Conservation (phyloP, 164 flowering plant species). For the Echeveria elegans region DNA sequence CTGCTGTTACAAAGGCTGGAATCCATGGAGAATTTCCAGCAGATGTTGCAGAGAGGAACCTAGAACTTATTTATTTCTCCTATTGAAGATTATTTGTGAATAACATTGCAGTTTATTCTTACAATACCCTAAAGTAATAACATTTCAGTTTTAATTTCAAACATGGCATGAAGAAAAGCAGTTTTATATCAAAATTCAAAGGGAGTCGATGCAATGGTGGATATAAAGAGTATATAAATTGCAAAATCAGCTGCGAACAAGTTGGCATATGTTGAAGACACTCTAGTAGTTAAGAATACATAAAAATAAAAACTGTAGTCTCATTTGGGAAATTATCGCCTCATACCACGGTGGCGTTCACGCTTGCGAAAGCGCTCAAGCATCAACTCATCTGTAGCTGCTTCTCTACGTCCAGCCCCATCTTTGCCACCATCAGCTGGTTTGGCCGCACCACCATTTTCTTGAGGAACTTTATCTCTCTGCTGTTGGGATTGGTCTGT, state of each 20-base stretch:
- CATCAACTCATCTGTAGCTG: constrained; percentile 93
- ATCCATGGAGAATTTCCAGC: constrained; percentile 57
- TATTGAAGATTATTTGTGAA: too few relatives aligned
- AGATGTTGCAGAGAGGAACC: constrained; percentile 54
- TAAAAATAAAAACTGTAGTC: neutral
- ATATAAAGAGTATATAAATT: neutral
- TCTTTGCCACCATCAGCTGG: constrained; percentile 39
- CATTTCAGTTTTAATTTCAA: too few relatives aligned
- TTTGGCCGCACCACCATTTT: constrained; percentile 30
- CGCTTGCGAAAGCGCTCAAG: constrained; percentile 85
- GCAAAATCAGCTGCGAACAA: neutral
- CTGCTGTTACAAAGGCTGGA: constrained; percentile 60
- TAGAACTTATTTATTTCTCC: neutral
- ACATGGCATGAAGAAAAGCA: neutral
- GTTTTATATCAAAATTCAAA: neutral
- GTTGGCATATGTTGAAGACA: neutral
- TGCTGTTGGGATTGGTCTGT: constrained; percentile 89
- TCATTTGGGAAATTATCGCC: constrained; percentile 38
- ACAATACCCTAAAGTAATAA: too few relatives aligned
- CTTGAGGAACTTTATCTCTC: constrained; percentile 50
- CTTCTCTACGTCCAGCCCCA: constrained; percentile 64
- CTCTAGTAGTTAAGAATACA: neutral
- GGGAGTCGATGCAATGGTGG: neutral
- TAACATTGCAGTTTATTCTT: neutral
- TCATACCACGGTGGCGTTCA: constrained; percentile 73